Base-by-base conservation (phyloP, 257 asterid genomes). In the Solanum boliviense region DNA sequence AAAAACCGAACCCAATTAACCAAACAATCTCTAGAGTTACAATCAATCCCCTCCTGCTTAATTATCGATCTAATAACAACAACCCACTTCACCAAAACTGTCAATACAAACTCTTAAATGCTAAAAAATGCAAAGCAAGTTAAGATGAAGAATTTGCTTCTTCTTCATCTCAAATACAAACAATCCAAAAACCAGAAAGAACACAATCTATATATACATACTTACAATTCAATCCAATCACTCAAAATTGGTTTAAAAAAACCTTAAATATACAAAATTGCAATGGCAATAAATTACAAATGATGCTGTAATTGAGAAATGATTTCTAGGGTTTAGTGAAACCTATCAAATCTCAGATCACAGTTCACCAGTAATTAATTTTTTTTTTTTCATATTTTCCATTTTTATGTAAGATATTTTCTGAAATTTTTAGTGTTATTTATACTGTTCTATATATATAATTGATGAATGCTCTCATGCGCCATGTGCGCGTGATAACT, bases 341-440 rank as follows among this genome's bases (percentile, higher is more conserved):
- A 87, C 83, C 85, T 56, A 87, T 62, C 48, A 83, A 75, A 83
- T 65, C 83, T 84, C 85, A 86, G 88, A 88, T 88, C 90, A 84
- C 81, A 73, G 88, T 20, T 31, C 5, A 81, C 27, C 10, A 46
- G 18, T 81, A 81, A 7, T 81, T 44, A 44, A 11, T 25, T 5
- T 15, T 9, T 25, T 27, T 79, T 15, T 27, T 81, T 78, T 79
- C 3, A 8, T 27, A 41, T 27, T 79, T 79, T 81, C 27, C 85
- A 81, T 81, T 81, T 81, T 81, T 81, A 48, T 46, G 0, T 8
- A 44, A 25, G 44, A 81, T 48, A 48, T 81, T 81, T 81, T 81
- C 39, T 48, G 68, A 7, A 29, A 44, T 4, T 44, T 27, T 81
- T 13, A 44, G 20, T 36, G 9, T 12, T 46, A 81, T 48, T 81